A percentile compares a stretch with the other conserved stretches of the same genome.
These are phyloP conservation scores for Kurtzmaniella quercitrusa DNA, from an alignment of 1,139 yeast genomes.

Conservation along the genomic window DNA sequence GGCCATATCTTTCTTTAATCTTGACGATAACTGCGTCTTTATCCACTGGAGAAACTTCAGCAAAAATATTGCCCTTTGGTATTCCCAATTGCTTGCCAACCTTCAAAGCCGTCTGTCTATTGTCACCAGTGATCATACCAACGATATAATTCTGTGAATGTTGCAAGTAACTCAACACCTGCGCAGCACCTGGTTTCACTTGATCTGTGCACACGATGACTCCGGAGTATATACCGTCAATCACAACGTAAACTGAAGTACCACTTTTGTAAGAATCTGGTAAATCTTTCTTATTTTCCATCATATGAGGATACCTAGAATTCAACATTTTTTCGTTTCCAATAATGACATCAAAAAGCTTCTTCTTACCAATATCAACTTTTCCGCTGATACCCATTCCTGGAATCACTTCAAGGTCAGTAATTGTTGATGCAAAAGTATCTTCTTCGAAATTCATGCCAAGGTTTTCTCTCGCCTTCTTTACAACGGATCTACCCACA, in stretches of 20 bases:
- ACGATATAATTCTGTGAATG: slow-evolving; percentile 51
- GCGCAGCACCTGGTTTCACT: slow-evolving; percentile 62
- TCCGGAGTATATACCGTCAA: slow-evolving; percentile 62
- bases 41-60: slow-evolving; percentile 73
- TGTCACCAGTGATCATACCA: slow-evolving; percentile 94
- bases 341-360: slow-evolving; percentile 35
- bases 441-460: slow-evolving; percentile 33
- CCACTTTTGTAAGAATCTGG: slow-evolving; percentile 11
- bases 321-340: slow-evolving; percentile 56
- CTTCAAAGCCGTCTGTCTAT: slow-evolving; percentile 54
- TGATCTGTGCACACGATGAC: slow-evolving; percentile 63
- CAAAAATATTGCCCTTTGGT: slow-evolving; percentile 58
- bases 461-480: slow-evolving; percentile 23
- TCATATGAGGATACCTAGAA: slow-evolving; percentile 13
- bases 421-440: slow-evolving; percentile 24
- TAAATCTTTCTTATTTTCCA: slow-evolving; percentile 1
- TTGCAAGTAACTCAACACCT: slow-evolving; percentile 55
- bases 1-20: slow-evolving; percentile 47
- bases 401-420: slow-evolving; percentile 48
- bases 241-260: slow-evolving; percentile 38
- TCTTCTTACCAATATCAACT: slow-evolving; percentile 21
- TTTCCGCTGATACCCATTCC: slow-evolving; percentile 71
- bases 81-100: slow-evolving; percentile 72
- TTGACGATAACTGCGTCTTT: slow-evolving; percentile 65
- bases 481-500: slow-evolving; percentile 65